These are phyloP conservation scores for Saccharomyces hybrid DNA, from an alignment of 1,139 yeast genomes.

Conservation along the genomic window DNA sequence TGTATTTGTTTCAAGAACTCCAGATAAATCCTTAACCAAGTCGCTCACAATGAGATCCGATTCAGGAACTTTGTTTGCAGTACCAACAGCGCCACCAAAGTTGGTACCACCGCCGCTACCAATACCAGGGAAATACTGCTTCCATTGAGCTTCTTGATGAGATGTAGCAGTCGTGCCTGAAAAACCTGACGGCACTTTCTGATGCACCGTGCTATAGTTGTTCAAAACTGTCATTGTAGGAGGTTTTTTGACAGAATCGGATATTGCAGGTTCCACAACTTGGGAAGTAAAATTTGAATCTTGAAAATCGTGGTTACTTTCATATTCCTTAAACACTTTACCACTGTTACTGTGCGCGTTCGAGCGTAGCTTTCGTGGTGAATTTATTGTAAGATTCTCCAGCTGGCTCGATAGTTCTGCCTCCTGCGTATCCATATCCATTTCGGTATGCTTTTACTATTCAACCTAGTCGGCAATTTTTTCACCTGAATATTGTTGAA, in stretches of 20 bases:
- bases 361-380: not conserved
- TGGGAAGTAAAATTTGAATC: conserved; percentile 19
- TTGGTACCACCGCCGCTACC: not conserved
- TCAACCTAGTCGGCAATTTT: not conserved
- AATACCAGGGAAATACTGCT: conserved; percentile 15
- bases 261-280: conserved; percentile 11
- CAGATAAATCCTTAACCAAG: conserved; percentile 23
- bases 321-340: conserved; percentile 13
- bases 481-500: not conserved
- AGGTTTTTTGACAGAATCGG: not conserved
- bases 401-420: not conserved
- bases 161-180: conserved; percentile 4
- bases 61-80: conserved; percentile 7
- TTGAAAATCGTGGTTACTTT: conserved; percentile 16
- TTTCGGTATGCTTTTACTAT: not conserved
- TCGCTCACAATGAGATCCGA: conserved; percentile 22
- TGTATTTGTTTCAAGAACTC: conserved; percentile 23
- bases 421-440: not conserved
- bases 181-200: conserved; percentile 6
- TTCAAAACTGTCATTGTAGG: not conserved
- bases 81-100: not conserved
- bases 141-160: conserved; percentile 19
- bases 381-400: not conserved
- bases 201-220: conserved; percentile 22
- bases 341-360: not conserved